These are phyloP conservation scores for Pythium brachiatum DNA, from an alignment of 352 stramenopile genomes.

Conservation along the genomic window DNA sequence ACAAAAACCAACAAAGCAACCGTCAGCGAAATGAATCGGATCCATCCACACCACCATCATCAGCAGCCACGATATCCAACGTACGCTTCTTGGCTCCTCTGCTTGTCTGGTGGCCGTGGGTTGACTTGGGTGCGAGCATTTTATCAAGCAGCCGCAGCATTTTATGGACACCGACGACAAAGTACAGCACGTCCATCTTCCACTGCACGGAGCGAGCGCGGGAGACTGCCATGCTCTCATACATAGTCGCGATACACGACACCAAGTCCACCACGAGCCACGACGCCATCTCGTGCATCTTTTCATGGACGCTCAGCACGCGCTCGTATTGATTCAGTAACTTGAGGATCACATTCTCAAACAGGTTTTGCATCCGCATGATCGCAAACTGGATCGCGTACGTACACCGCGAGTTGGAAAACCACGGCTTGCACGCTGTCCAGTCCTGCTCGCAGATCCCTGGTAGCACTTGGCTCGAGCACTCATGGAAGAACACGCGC, in stretches of 20 bases:
- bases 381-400: slow-evolving; percentile 59
- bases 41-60: no score
- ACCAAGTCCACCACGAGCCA: slow-evolving; percentile 54
- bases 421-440: slow-evolving; percentile 54
- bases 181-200: slow-evolving; percentile 75
- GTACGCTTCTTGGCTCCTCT: slow-evolving; percentile 37
- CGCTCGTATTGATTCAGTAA: slow-evolving; percentile 49
- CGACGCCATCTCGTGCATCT: slow-evolving; percentile 48
- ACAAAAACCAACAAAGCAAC: background rate
- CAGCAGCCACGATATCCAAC: slow-evolving; percentile 4
- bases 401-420: slow-evolving; percentile 53
- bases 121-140: slow-evolving; percentile 38
- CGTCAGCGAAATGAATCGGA: no score
- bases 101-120: slow-evolving; percentile 14
- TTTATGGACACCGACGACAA: slow-evolving; percentile 56
- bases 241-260: slow-evolving; percentile 39
- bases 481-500: slow-evolving; percentile 61
- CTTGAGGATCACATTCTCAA: slow-evolving; percentile 40
- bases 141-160: slow-evolving; percentile 48
- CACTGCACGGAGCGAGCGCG: slow-evolving; percentile 45
- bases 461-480: slow-evolving; percentile 37
- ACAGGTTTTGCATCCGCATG: slow-evolving; percentile 41
- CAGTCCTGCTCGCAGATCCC: slow-evolving; percentile 62
- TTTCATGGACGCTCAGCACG: slow-evolving; percentile 58
- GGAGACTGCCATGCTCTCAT: slow-evolving; percentile 48